Conservation (phyloP, 371 early-diverging fungal species). For the Phascolomyces articulosus region DNA sequence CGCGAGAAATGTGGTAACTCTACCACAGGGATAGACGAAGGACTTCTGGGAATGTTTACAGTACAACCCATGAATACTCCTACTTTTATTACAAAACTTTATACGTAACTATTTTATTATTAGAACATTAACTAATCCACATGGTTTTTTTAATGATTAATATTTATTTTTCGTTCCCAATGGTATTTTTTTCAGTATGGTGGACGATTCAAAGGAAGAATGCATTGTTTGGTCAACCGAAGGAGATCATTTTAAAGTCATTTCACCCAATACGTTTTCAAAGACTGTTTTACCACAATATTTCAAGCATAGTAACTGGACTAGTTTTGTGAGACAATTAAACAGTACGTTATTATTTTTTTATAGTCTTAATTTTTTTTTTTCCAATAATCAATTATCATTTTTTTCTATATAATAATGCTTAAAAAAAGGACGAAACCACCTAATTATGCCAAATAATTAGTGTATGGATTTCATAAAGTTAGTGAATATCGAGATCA, state of each 20-base stretch:
- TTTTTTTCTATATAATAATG: not conserved
- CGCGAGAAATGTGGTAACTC: not conserved
- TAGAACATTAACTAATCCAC: not conserved
- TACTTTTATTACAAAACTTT: not conserved
- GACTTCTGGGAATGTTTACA: not conserved
- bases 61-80: not conserved
- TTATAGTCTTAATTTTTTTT: no score
- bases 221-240: not conserved
- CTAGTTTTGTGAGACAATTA: constrained; percentile 85
- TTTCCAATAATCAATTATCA: no score
- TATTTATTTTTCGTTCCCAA: not conserved
- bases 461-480: constrained; percentile 15
- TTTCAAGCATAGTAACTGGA: constrained; percentile 88
- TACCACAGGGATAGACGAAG: not conserved
- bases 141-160: not conserved
- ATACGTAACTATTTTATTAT: not conserved
- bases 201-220: not conserved
- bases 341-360: constrained; percentile 54
- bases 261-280: constrained; percentile 32
- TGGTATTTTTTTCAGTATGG: not conserved
- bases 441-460: not conserved
- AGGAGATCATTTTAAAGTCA: not conserved
- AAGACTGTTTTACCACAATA: constrained; percentile 67
- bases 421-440: not conserved
- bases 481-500: constrained; percentile 2